Evolutionary conservation across 805 yeast species (phyloP).

Genomic region (Metschnikowia kunwiensis): DNA sequence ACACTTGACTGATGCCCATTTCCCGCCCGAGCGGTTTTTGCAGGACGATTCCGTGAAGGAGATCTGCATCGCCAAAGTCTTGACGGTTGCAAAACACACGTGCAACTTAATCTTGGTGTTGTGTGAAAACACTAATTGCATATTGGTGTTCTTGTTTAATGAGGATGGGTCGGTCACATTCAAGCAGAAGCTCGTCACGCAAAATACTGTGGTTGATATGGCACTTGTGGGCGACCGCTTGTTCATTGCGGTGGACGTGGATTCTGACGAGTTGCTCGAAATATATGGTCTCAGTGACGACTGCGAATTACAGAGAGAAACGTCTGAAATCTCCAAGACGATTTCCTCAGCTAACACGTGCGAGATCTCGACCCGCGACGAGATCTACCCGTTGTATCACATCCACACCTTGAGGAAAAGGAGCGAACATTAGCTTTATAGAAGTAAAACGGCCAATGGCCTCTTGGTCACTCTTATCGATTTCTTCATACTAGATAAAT

Average conservation of each 20-base stretch:
- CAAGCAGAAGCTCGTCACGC: slow-evolving; percentile 28
- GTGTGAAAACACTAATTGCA: slow-evolving; percentile 49
- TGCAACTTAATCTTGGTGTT: slow-evolving; percentile 40
- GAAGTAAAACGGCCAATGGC: not conserved
- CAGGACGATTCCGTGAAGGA: slow-evolving; percentile 51
- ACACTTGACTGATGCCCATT: slow-evolving; percentile 53
- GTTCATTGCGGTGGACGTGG: slow-evolving; percentile 33
- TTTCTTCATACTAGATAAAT: not conserved
- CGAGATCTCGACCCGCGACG: slow-evolving; percentile 33
- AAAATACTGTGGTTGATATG: slow-evolving; percentile 29
- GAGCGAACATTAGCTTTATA: slow-evolving; percentile 51
- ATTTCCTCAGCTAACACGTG: slow-evolving; percentile 29
- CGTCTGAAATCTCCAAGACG: slow-evolving; percentile 17
- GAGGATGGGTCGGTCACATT: slow-evolving; percentile 26
- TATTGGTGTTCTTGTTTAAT: slow-evolving; percentile 36
- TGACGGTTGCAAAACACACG: slow-evolving; percentile 26
- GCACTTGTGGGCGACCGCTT: slow-evolving; percentile 18
- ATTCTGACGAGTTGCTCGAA: slow-evolving; percentile 26
- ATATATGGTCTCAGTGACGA: slow-evolving; percentile 21
- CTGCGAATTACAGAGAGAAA: slow-evolving; percentile 15
- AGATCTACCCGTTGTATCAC: slow-evolving; percentile 48
- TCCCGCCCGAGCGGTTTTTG: slow-evolving; percentile 63
- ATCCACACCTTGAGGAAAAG: slow-evolving; percentile 54
- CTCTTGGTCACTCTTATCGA: not conserved
- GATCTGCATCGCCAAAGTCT: slow-evolving; percentile 47